A percentile compares a stretch with the other conserved stretches of the same genome.
Evolutionary conservation across 106 monocot species (phyloP).

Genomic region (Acorus calamus): DNA sequence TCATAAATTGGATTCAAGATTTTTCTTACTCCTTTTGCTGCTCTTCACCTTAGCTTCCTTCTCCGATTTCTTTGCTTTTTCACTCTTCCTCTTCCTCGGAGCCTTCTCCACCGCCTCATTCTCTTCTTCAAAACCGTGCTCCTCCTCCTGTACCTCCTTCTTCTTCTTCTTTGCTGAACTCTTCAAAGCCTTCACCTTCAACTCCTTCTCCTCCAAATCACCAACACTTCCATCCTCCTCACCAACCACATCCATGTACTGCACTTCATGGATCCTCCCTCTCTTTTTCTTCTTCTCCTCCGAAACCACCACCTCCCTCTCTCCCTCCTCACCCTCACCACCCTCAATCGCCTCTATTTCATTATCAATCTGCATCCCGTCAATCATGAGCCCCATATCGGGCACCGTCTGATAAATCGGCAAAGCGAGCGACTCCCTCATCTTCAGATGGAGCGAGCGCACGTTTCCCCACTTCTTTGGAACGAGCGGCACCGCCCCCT

Average conservation of each 20-base stretch:
- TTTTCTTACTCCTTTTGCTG: constrained; percentile 7
- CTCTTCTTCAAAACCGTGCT: too few relatives aligned
- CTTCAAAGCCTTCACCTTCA: not conserved
- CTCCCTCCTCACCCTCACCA: not conserved
- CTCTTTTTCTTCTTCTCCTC: not conserved
- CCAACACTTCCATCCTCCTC: not conserved
- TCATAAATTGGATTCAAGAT: too few relatives aligned
- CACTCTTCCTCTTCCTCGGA: not conserved
- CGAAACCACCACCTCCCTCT: not conserved
- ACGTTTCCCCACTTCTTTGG: constrained; percentile 20
- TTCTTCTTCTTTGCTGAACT: not conserved
- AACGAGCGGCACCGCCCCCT: constrained; percentile 5
- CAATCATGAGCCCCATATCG: constrained; percentile 21
- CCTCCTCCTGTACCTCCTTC: not conserved
- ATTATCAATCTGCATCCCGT: not conserved
- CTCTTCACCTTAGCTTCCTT: constrained; percentile 10
- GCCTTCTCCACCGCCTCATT: constrained; percentile 1
- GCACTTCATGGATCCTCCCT: not conserved
- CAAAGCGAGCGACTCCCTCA: constrained; percentile 13
- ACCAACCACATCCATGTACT: constrained; percentile 15
- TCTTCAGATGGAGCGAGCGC: constrained; percentile 18
- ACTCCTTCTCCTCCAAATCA: not conserved
- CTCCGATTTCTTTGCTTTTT: constrained; percentile 9
- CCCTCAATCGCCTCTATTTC: not conserved
- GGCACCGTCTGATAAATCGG: constrained; percentile 21